phyloP scores from a whole-genome alignment of 2,329 filamentous ascomycete genomes.

The Stemphylium beticola region DNA sequence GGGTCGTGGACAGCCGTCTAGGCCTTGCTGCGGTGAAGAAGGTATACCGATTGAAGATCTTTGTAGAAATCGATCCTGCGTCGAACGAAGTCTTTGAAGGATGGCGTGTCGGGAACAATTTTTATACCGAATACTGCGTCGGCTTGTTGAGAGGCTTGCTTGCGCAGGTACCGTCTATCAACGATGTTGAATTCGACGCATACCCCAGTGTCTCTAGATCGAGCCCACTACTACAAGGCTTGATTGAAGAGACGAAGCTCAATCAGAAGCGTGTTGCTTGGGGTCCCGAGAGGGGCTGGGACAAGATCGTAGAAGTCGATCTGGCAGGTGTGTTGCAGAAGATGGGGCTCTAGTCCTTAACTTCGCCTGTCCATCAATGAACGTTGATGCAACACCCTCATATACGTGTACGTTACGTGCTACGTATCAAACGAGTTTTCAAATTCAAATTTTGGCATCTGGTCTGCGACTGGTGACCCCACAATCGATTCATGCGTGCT shows the following conservation, averaged over 20 bases:
- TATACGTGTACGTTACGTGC: no score
- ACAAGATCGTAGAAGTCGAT: slow-evolving; percentile 43
- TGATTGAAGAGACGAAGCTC: slow-evolving; percentile 61
- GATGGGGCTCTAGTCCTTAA: slow-evolving; percentile 18
- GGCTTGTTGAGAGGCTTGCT: slow-evolving; percentile 65
- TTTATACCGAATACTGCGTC: slow-evolving; percentile 72
- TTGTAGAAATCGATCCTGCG: slow-evolving; percentile 74
- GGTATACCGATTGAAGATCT: slow-evolving; percentile 67
- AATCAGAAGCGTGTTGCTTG: slow-evolving; percentile 65
- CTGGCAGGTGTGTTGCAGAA: slow-evolving; percentile 35
- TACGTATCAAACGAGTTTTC: no score
- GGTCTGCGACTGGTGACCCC: no score
- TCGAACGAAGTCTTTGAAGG: slow-evolving; percentile 69
- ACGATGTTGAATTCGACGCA: slow-evolving; percentile 72
- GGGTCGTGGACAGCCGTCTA: slow-evolving; percentile 70
- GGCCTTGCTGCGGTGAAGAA: slow-evolving; percentile 68
- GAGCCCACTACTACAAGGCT: slow-evolving; percentile 67
- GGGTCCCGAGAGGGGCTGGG: slow-evolving; percentile 73
- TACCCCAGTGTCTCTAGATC: slow-evolving; percentile 69
- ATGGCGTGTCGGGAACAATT: slow-evolving; percentile 69
- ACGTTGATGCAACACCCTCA: no score
- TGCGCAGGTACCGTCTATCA: slow-evolving; percentile 61
- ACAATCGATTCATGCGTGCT: no score
- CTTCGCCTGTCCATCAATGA: no score
- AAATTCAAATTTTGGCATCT: no score